A percentile compares a stretch with the other conserved stretches of the same genome.
phyloP scores from a whole-genome alignment of 2,329 filamentous ascomycete species.

The Trichoderma atroviride region DNA sequence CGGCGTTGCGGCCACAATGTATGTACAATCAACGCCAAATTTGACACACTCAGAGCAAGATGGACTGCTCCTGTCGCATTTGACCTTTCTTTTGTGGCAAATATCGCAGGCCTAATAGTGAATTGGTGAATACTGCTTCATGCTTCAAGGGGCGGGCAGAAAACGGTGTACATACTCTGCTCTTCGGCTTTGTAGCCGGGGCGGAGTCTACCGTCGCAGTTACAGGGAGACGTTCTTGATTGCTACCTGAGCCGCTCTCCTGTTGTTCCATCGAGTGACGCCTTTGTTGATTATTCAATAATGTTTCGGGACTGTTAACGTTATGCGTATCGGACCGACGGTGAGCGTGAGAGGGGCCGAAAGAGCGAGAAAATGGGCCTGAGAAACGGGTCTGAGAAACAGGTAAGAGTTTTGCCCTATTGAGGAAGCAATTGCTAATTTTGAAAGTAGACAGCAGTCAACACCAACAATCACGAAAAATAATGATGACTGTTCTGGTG shows the following conservation, averaged over 20 bases:
- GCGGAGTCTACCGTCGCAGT: background rate
- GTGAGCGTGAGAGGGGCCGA: background rate
- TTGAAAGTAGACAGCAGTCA: background rate
- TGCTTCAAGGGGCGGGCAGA: background rate
- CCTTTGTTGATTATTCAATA: background rate
- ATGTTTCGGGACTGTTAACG: background rate
- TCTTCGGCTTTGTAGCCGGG: background rate
- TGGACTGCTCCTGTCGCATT: conserved; percentile 4
- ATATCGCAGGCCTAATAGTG: background rate
- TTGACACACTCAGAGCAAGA: conserved; percentile 3
- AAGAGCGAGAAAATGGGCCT: background rate
- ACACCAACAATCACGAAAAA: background rate
- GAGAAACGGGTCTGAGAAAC: too few species aligned
- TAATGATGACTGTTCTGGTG: background rate
- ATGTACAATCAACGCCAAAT: conserved; percentile 1
- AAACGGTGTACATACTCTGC: background rate
- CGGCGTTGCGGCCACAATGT: background rate
- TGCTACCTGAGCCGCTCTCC: background rate
- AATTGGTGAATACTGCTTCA: background rate
- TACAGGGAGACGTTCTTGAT: background rate
- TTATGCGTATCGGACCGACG: background rate
- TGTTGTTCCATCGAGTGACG: background rate
- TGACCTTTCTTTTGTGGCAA: conserved; percentile 18
- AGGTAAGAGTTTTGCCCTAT: background rate
- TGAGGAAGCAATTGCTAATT: background rate